phyloP scores from a whole-genome alignment of 2,329 filamentous ascomycete species.

The Periconia sp. region DNA sequence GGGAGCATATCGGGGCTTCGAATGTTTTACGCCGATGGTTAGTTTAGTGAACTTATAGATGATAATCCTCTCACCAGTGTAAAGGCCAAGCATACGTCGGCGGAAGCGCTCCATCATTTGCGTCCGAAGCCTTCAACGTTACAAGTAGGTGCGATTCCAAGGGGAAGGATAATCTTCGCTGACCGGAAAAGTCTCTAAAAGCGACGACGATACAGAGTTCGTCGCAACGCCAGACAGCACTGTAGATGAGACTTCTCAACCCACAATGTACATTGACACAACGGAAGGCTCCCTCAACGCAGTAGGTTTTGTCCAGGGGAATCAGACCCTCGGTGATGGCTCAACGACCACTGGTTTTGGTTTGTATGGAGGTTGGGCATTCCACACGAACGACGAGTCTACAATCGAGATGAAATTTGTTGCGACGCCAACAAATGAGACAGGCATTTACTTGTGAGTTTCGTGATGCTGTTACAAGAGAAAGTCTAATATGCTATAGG shows the following conservation, averaged over 20 bases:
- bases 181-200: conserved; percentile 17
- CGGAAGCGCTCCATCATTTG: conserved; percentile 14
- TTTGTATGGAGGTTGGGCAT: conserved; percentile 39
- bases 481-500: conserved; percentile 1
- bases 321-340: conserved; percentile 15
- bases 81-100: conserved; percentile 45
- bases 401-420: conserved; percentile 25
- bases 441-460: conserved; percentile 18
- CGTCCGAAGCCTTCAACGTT: conserved; percentile 32
- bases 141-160: conserved; percentile 24
- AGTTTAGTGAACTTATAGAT: conserved; percentile 6
- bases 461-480: not conserved
- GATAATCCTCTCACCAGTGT: conserved; percentile 2
- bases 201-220: conserved; percentile 17
- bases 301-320: conserved; percentile 33
- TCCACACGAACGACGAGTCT: conserved; percentile 28
- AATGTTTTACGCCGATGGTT: conserved; percentile 44
- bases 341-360: conserved; percentile 23
- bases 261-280: conserved; percentile 26
- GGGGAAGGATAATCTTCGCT: not conserved
- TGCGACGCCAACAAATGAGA: conserved; percentile 19
- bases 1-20: conserved; percentile 30
- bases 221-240: conserved; percentile 24
- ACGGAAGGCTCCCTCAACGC: conserved; percentile 24
- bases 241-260: conserved; percentile 23